Conservation (phyloP, 2,329 filamentous ascomycete species). For the Polytolypa hystricis region DNA sequence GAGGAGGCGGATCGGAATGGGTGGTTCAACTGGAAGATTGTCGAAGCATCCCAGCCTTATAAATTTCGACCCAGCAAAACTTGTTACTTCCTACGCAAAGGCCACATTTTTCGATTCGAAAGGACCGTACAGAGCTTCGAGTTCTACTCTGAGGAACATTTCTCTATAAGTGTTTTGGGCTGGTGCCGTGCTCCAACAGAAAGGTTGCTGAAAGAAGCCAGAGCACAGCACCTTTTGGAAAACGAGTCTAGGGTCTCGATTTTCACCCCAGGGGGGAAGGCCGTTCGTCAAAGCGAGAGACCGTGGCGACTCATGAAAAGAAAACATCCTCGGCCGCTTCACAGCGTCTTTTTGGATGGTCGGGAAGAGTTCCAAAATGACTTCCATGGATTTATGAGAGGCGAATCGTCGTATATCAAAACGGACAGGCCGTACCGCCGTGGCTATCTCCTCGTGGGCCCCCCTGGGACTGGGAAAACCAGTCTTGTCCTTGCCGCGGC, state of each 20-base stretch:
- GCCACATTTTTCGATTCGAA: neutral
- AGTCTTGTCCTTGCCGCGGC: conserved; percentile 59
- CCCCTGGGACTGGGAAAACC: conserved; percentile 69
- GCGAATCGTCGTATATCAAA: conserved; percentile 62
- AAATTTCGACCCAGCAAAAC: neutral
- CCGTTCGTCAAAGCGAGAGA: neutral
- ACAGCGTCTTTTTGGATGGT: neutral
- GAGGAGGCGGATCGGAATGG: neutral
- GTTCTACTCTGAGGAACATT: neutral
- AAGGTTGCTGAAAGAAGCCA: neutral
- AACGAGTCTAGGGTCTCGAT: neutral
- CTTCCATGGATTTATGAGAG: neutral
- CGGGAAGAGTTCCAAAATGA: neutral
- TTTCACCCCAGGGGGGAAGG: conserved; percentile 1
- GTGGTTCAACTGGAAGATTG: neutral
- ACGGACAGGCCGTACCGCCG: conserved; percentile 76
- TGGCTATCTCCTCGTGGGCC: conserved; percentile 71
- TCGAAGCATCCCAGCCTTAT: neutral
- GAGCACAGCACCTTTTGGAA: neutral
- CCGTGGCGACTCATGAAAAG: neutral
- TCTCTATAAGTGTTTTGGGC: conserved; percentile 1
- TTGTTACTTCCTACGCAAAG: neutral
- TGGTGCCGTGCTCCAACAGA: neutral
- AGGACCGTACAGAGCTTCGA: neutral
- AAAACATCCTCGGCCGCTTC: neutral